These are phyloP conservation scores for Amanita inopinata DNA, from an alignment of 768 basidiomycete species.

Conservation along the genomic window DNA sequence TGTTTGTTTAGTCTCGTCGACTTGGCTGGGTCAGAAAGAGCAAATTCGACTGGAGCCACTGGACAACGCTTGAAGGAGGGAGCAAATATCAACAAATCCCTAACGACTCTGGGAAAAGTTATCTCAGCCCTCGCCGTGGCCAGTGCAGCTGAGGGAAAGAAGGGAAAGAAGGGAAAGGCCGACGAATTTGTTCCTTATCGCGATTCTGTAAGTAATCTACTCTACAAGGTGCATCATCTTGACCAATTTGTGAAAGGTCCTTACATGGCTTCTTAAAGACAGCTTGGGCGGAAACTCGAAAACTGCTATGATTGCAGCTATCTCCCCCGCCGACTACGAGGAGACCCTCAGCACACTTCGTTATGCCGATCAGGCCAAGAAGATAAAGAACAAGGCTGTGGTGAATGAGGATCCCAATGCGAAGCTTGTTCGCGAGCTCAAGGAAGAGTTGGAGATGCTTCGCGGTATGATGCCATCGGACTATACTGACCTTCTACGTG, in stretches of 20 bases:
- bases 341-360: slow-evolving; percentile 94
- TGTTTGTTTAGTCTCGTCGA: slow-evolving; percentile 67
- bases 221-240: slow-evolving; percentile 1
- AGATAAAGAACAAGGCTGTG: slow-evolving; percentile 99
- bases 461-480: slow-evolving; percentile 47
- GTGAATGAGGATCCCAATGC: slow-evolving; percentile 99
- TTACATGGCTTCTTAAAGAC: slow-evolving; percentile 98
- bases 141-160: slow-evolving; percentile 60
- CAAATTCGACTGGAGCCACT: slow-evolving; percentile 96
- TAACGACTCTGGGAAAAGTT: slow-evolving; percentile 97
- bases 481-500: slow-evolving; percentile 12
- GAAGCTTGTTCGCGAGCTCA: slow-evolving; percentile 96
- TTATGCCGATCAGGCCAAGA: slow-evolving; percentile 98
- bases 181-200: slow-evolving; percentile 97
- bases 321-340: slow-evolving; percentile 97
- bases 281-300: slow-evolving; percentile 95
- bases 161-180: slow-evolving; percentile 80
- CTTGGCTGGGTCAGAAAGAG: slow-evolving; percentile 93
- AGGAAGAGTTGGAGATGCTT: slow-evolving; percentile 92
- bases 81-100: slow-evolving; percentile 96
- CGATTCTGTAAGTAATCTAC: slow-evolving; percentile 66
- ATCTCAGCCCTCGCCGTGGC: slow-evolving; percentile 81
- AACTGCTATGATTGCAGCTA: slow-evolving; percentile 99
- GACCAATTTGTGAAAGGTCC: slow-evolving; percentile 42
- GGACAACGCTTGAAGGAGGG: slow-evolving; percentile 95